These are phyloP conservation scores for Pseudogymnoascus sp. DNA, from an alignment of 2,329 filamentous ascomycete species.

Conservation along the genomic window DNA sequence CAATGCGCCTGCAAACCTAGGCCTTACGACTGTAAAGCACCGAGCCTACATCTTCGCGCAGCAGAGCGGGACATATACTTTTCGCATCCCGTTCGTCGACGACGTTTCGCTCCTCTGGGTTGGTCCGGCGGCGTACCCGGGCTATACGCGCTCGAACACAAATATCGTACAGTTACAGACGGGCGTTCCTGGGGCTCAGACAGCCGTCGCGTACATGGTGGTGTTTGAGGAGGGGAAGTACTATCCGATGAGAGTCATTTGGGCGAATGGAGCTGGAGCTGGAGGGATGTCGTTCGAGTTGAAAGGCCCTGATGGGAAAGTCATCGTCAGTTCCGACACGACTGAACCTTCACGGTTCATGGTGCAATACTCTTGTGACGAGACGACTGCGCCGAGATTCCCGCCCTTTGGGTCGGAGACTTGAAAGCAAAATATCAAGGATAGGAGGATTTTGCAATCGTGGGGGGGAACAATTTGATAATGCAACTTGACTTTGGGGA, in stretches of 20 bases:
- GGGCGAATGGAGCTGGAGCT: neutral
- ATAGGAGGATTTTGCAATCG: neutral
- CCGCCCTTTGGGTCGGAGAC: slow-evolving; percentile 7
- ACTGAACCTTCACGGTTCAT: neutral
- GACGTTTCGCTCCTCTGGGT: slow-evolving; percentile 22
- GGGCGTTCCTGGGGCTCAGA: neutral
- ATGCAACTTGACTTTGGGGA: too few species aligned
- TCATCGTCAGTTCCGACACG: neutral
- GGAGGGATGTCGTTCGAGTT: neutral
- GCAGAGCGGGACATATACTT: slow-evolving; percentile 19
- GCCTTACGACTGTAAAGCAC: slow-evolving; percentile 15
- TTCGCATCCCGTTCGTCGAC: slow-evolving; percentile 18
- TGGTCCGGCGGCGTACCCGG: slow-evolving; percentile 16
- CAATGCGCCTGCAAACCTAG: neutral
- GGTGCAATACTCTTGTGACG: slow-evolving; percentile 11
- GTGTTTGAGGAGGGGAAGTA: neutral
- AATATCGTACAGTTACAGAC: slow-evolving; percentile 9
- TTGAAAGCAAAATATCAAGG: neutral
- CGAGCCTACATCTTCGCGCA: slow-evolving; percentile 16
- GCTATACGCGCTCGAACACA: slow-evolving; percentile 17
- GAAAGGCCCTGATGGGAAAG: slow-evolving; percentile 1
- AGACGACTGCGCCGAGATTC: neutral
- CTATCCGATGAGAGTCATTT: neutral
- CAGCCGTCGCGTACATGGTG: neutral
- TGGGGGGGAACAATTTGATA: neutral